Evolutionary conservation across 1,139 yeast genomes (phyloP), one percentile per base, ranked within the genome.

Genomic region (Zygoascus sp.): DNA sequence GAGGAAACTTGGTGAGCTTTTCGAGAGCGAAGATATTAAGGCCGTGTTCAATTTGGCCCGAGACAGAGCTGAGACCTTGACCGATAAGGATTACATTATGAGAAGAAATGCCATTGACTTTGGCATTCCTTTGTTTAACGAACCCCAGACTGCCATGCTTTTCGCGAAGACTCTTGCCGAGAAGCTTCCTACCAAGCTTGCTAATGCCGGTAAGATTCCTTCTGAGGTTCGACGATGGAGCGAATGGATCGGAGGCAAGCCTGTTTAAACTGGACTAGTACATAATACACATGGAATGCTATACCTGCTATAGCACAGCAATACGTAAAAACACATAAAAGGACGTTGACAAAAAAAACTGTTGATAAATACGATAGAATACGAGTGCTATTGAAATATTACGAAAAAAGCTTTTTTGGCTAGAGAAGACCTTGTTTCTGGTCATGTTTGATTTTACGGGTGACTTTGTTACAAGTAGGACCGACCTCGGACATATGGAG

Each of bases 31-130:
- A 68, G 79, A 89, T 60, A 81, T 92, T 63, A 78, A 83, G 55
- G 83, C 88, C 53, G 98, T 92, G 27, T 81, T 92, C 77, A 94
- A 94, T 71, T 77, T 92, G 63, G 97, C 98, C 45, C 76, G 76
- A 59, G 84, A 88, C 43, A 80, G 97, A 66, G 98, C 97, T 34
- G 94, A 86, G 62, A 72, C 76, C 55, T 76, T 87, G 57, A 70
- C 80, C 54, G 97, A 92, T 61, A 83, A 85, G 67, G 97, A 92
- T 70, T 92, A 92, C 65, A 84, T 90, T 48, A 92, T 92, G 97
- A 83, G 99, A 76, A 83, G 99, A 74, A 92, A 90, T 66, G 97
- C 98, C 45, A 94, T 92, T 71, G 99, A 92, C 69, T 92, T 94
- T 67, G 97, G 87, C 51, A 84, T 92, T 61, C 97, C 98, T 42